These are phyloP conservation scores for Suillus ampliporus DNA, from an alignment of 768 basidiomycete species.

Conservation along the genomic window DNA sequence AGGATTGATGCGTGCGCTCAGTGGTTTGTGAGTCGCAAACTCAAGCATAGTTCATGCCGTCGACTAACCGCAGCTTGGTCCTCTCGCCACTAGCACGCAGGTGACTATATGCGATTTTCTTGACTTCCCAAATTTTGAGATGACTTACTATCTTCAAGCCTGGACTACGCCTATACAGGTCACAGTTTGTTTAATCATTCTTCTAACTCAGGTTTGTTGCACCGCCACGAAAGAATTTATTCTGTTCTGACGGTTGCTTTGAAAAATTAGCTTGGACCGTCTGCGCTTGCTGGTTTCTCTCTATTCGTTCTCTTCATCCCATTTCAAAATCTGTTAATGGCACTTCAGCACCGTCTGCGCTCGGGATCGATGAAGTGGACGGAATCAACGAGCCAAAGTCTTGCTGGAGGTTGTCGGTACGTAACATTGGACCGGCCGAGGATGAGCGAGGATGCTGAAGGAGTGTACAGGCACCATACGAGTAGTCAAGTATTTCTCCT, in stretches of 20 bases:
- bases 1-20: conserved; percentile 66
- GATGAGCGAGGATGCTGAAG: background rate
- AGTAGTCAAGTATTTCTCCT: conserved; percentile 79
- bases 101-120: conserved; percentile 23
- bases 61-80: background rate
- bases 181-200: conserved; percentile 61
- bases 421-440: conserved; percentile 10
- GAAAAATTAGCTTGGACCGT: conserved; percentile 65
- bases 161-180: conserved; percentile 78
- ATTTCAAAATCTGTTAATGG: conserved; percentile 68
- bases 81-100: conserved; percentile 42
- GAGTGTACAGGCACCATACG: conserved; percentile 58
- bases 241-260: background rate
- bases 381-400: conserved; percentile 63
- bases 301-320: conserved; percentile 68
- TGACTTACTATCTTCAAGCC: conserved; percentile 35
- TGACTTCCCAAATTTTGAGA: background rate
- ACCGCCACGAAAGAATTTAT: background rate
- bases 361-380: conserved; percentile 64
- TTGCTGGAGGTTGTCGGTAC: conserved; percentile 65
- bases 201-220: conserved; percentile 56
- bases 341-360: conserved; percentile 57
- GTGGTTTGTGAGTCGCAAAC: conserved; percentile 63
- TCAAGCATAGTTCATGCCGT: background rate
- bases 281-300: conserved; percentile 72